Conservation (phyloP, 805 yeast genomes). For the Barnettozyma botsteinii region DNA sequence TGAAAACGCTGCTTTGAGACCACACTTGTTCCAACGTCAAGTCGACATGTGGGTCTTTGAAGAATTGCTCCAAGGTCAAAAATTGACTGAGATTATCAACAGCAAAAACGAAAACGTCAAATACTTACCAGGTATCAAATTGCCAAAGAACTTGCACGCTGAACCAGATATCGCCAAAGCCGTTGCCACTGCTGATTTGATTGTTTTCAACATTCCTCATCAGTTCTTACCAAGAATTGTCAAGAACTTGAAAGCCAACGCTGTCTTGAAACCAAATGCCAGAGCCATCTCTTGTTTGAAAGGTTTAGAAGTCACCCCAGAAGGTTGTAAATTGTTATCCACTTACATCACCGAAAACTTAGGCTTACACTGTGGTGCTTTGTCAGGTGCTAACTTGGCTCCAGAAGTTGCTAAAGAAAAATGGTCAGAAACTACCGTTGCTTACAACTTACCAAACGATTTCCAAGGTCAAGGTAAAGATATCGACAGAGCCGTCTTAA, state of each 20-base stretch:
- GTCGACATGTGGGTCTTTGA: conserved; percentile 98
- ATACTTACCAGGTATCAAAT: conserved; percentile 81
- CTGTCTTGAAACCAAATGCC: conserved; percentile 60
- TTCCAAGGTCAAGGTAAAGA: conserved; percentile 38
- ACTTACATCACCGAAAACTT: conserved; percentile 72
- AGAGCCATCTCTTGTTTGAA: conserved; percentile 94
- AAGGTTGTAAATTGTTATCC: conserved; percentile 81
- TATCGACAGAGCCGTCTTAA: conserved; percentile 65
- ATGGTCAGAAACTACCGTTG: conserved; percentile 98
- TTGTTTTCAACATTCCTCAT: conserved; percentile 95
- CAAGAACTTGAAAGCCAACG: conserved; percentile 54
- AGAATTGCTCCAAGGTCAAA: conserved; percentile 67
- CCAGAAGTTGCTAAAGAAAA: conserved; percentile 93
- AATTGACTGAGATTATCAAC: conserved; percentile 85
- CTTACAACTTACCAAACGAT: conserved; percentile 71
- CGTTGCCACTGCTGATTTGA: conserved; percentile 74
- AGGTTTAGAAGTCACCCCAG: conserved; percentile 76
- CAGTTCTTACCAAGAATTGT: conserved; percentile 83
- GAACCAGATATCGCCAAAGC: conserved; percentile 77
- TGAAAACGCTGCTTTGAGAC: conserved; percentile 72
- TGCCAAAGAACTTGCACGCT: conserved; percentile 85
- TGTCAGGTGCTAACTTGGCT: conserved; percentile 96
- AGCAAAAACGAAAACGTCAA: conserved; percentile 88
- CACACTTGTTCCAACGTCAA: conserved; percentile 60
- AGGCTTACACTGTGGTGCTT: conserved; percentile 90